Evolutionary conservation across 176 grass and related monocot species (phyloP), one percentile per base, ranked within the genome.

Genomic region (Thalia dealbata): DNA sequence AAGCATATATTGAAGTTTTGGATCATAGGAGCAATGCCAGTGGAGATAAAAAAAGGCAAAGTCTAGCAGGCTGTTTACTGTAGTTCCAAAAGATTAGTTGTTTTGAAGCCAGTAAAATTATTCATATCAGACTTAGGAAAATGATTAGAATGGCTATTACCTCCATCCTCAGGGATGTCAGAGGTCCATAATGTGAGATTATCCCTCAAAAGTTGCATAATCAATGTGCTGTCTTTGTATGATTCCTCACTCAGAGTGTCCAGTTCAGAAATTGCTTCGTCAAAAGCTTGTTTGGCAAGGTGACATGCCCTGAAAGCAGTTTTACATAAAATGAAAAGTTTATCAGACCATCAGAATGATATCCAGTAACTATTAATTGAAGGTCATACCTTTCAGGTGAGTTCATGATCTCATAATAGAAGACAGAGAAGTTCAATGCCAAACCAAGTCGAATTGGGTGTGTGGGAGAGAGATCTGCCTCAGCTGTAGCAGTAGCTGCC

Each of bases 181-280:
- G 72, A 74, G 72, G 72, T 44, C 72, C 72, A 74, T 15, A 74
- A 26, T 56, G 51, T 41, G 14, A 74, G 72, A 23, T 74, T 74
- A 27, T 74, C 72, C 51, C 32, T 74, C 10, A 74, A 54, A 74
- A 74, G 72, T 41, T 43, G 72, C 72, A 74, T 42, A 14, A 74
- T 74, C 26, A 74, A 21, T 21, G 52, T 60, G 72, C 52, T 61
- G 52, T 74, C 72, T 41, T 74, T 74, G 18, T 74, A 74, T 13
- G 72, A 74, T 42, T 74, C 72, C 16, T 74, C 72, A 58, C 72
- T 74, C 30, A 74, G 29, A 7, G 72, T 58, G 26, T 41, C 30
- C 7, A 74, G 50, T 28, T 74, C 72, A 16, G 72, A 35, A 61
- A 74, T 74, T 41, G 72, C 51, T 35, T 61, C 52, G 61, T 74